These are phyloP conservation scores for Penicillium canariense DNA, from an alignment of 495 filamentous ascomycete species.

Conservation along the genomic window DNA sequence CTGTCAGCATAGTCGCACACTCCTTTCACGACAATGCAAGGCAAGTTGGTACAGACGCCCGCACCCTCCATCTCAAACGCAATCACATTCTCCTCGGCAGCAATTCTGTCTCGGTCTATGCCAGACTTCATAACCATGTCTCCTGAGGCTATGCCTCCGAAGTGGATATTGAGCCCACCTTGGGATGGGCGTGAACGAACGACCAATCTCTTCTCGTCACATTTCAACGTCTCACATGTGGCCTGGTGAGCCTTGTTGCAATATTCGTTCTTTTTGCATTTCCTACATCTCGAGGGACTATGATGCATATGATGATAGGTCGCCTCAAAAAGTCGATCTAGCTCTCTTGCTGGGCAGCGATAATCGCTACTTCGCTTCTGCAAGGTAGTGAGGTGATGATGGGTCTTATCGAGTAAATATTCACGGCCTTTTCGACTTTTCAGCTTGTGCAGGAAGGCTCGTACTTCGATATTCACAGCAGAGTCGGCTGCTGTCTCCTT, in stretches of 20 bases:
- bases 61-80: conserved; percentile 17
- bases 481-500: neutral
- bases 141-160: conserved; percentile 21
- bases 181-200: neutral
- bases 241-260: conserved; percentile 1
- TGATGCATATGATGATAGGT: conserved; percentile 11
- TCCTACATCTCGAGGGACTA: neutral
- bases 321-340: conserved; percentile 1
- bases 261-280: neutral
- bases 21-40: conserved; percentile 36
- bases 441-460: neutral
- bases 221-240: neutral
- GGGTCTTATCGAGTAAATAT: neutral
- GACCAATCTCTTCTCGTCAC: neutral
- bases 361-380: neutral
- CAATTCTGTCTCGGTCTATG: conserved; percentile 19
- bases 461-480: neutral
- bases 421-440: neutral
- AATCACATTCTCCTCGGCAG: conserved; percentile 17
- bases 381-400: neutral
- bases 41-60: conserved; percentile 28
- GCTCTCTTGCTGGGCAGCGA: neutral
- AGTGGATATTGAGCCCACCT: neutral
- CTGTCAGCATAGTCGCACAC: conserved; percentile 41
- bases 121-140: conserved; percentile 32